phyloP scores from a whole-genome alignment of 768 basidiomycete genomes.

The Kwoniella shandongensis region DNA sequence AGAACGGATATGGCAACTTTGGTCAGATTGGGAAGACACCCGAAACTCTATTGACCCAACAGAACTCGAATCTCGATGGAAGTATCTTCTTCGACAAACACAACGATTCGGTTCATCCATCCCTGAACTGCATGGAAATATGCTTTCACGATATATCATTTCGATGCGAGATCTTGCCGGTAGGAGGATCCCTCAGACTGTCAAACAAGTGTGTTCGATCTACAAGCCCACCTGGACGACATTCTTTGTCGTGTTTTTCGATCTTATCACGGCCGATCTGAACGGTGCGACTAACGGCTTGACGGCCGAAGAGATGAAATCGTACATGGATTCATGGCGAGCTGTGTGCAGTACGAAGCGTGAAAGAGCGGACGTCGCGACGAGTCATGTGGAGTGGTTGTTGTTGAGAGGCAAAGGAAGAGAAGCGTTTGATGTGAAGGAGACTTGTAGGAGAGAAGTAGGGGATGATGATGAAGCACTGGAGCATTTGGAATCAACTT shows the following conservation, averaged over 20 bases:
- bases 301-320: background rate
- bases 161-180: background rate
- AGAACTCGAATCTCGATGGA: background rate
- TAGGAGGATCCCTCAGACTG: background rate
- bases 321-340: constrained; percentile 21
- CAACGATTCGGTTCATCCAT: background rate
- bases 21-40: constrained; percentile 7
- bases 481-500: constrained; percentile 10
- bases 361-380: constrained; percentile 29
- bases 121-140: constrained; percentile 11
- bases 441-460: constrained; percentile 25
- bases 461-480: constrained; percentile 16
- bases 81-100: constrained; percentile 7
- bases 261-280: no score
- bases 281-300: no score
- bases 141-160: constrained; percentile 6
- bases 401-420: constrained; percentile 28
- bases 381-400: constrained; percentile 24
- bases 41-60: background rate
- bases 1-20: constrained; percentile 12
- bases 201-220: background rate
- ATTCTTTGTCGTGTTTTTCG: no score
- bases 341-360: constrained; percentile 10
- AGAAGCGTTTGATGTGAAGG: constrained; percentile 29
- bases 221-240: background rate